Evolutionary conservation across 2,329 filamentous ascomycete genomes (phyloP), one percentile per base, ranked within the genome.

Genomic region (Cercospora sesami): DNA sequence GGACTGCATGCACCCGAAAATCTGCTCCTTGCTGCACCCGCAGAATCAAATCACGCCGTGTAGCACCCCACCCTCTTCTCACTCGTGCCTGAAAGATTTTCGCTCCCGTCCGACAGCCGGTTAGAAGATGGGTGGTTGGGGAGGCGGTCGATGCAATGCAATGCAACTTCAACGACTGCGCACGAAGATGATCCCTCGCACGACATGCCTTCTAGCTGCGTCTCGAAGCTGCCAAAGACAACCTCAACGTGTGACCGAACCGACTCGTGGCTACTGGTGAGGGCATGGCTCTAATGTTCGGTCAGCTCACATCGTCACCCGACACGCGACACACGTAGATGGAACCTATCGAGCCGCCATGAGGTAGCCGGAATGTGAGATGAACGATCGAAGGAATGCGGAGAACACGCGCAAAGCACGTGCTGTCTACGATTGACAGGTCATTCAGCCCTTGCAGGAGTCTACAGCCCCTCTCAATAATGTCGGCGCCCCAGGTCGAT

Each of bases 31-130:
- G 66, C 68, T 61, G 63, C 59, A 60, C 28, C 62, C 58, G 64
- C 42, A 48, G 67, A 60, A 60, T 64, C 67, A 69, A 69, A 69
- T 69, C 65, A 60, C 33, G 36, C 58, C 65, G 65, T 66, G 68
- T 64, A 23, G 48, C 65, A 59, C 59, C 57, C 55, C 68, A 63
- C 59, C 65, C 48, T 30, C 39, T 45, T 60, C n/a, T 30, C 45
- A 18, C 53, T 31, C 31, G 59, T 63, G 14, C 53, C 36, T 21
- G 39, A 48, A 48, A 62, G 51, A 33, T 64, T 64, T 26, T 59
- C 62, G 62, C 62, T 31, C 21, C 28, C 62, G n/a, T 45, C 36
- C 62, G 51, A 21, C 28, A 42, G n/a, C 16, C 36, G 36, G n/a
- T 4, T 14, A 55, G 30, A 16, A n/a, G 21, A 48, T 21, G 51